Percentiles rank a stretch among this genome's conserved stretches.
Evolutionary conservation across 2,329 filamentous ascomycete species (phyloP).

Genomic region (Fusarium bulbicola): DNA sequence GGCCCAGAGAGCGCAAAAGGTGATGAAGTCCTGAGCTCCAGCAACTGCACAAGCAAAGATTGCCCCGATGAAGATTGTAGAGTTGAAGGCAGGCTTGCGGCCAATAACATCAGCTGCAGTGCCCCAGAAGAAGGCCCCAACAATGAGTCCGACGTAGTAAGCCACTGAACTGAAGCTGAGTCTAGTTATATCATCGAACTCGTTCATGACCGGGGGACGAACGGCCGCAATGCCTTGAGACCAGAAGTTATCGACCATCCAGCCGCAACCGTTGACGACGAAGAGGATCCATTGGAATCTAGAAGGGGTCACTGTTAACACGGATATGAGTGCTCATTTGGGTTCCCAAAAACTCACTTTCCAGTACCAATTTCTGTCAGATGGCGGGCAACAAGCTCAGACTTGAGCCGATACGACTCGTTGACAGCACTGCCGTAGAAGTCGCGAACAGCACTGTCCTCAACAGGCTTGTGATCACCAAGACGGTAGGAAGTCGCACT

Average conservation of each 20-base stretch:
- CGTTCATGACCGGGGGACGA: conserved; percentile 46
- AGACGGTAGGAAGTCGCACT: background rate
- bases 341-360: background rate
- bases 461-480: background rate
- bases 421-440: conserved; percentile 3
- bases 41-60: conserved; percentile 68
- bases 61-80: conserved; percentile 54
- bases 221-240: conserved; percentile 48
- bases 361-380: background rate
- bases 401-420: conserved; percentile 1
- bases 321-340: accelerated
- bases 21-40: conserved; percentile 65
- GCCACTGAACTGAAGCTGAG: conserved; percentile 48
- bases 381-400: background rate
- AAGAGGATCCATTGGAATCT: conserved; percentile 56
- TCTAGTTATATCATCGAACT: conserved; percentile 45
- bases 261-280: conserved; percentile 57
- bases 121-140: conserved; percentile 58
- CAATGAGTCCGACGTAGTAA: conserved; percentile 54
- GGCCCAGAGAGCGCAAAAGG: conserved; percentile 57
- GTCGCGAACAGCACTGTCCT: background rate
- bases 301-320: background rate
- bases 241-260: conserved; percentile 51
- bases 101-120: conserved; percentile 53
- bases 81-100: conserved; percentile 56